phyloP scores from a whole-genome alignment of 768 basidiomycete genomes.

The Suillus subalutaceus region DNA sequence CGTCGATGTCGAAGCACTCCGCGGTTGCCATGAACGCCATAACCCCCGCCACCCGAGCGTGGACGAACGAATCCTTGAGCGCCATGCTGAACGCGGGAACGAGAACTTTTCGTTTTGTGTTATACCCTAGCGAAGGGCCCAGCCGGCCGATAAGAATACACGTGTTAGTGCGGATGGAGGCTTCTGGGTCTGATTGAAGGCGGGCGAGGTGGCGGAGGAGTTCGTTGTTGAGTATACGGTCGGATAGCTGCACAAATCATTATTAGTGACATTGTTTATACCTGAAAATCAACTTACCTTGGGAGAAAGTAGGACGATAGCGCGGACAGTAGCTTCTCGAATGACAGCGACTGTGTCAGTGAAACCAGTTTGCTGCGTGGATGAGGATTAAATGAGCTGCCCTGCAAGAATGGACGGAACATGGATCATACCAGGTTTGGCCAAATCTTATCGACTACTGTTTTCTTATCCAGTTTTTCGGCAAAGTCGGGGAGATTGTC shows the following conservation, averaged over 20 bases:
- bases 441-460: constrained; percentile 87
- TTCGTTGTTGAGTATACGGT: constrained; percentile 95
- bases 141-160: constrained; percentile 94
- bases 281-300: constrained; percentile 55
- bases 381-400: background rate
- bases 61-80: constrained; percentile 89
- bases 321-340: constrained; percentile 91
- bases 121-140: constrained; percentile 79
- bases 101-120: constrained; percentile 95
- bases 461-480: constrained; percentile 85
- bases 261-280: constrained; percentile 3
- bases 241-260: constrained; percentile 61
- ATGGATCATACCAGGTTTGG: constrained; percentile 74
- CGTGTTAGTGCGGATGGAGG: constrained; percentile 96
- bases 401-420: background rate
- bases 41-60: constrained; percentile 89
- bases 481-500: constrained; percentile 84
- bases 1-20: constrained; percentile 87
- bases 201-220: constrained; percentile 90
- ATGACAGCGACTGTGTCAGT: constrained; percentile 93
- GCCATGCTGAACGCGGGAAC: constrained; percentile 93
- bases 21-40: constrained; percentile 96
- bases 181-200: constrained; percentile 89
- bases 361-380: constrained; percentile 87
- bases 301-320: constrained; percentile 80